Evolutionary conservation across 495 filamentous ascomycete species (phyloP).

Genomic region (Penicillium desertorum): DNA sequence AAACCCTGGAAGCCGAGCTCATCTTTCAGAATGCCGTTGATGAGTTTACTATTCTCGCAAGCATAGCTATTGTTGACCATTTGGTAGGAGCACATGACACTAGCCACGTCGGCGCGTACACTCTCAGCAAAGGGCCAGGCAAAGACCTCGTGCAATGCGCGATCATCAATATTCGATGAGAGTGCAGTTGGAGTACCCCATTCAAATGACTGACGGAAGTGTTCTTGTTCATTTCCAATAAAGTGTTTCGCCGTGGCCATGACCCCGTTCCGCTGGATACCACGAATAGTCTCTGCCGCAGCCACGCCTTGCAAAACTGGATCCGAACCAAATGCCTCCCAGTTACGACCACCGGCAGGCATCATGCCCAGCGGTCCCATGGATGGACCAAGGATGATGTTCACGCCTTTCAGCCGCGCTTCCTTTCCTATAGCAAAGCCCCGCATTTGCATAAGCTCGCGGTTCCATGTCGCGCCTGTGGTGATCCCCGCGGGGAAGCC

Average conservation of each 20-base stretch:
- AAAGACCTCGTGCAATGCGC: slow-evolving; percentile 81
- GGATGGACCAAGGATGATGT: slow-evolving; percentile 72
- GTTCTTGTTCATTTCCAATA: slow-evolving; percentile 84
- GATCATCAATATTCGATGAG: slow-evolving; percentile 79
- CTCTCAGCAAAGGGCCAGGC: slow-evolving; percentile 89
- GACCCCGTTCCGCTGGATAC: slow-evolving; percentile 77
- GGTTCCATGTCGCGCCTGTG: slow-evolving; percentile 85
- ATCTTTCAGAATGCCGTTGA: slow-evolving; percentile 93
- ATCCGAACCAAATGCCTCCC: slow-evolving; percentile 84
- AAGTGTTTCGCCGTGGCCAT: slow-evolving; percentile 86
- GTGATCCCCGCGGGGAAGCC: slow-evolving; percentile 85
- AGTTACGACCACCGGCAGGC: slow-evolving; percentile 85
- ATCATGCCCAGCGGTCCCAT: slow-evolving; percentile 79
- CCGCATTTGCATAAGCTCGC: slow-evolving; percentile 70
- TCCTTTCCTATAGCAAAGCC: slow-evolving; percentile 69
- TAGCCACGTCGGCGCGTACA: slow-evolving; percentile 81
- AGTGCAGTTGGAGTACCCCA: slow-evolving; percentile 75
- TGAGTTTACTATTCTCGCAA: slow-evolving; percentile 85
- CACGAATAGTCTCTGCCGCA: slow-evolving; percentile 65
- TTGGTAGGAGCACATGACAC: slow-evolving; percentile 88
- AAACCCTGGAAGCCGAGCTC: slow-evolving; percentile 95
- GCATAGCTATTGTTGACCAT: slow-evolving; percentile 89
- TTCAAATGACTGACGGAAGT: slow-evolving; percentile 71
- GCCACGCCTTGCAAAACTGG: slow-evolving; percentile 71
- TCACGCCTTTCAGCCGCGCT: slow-evolving; percentile 67